Evolutionary conservation across 73 alveolate genomes (phyloP).

Genomic region (Paramecium tetraurelia): DNA sequence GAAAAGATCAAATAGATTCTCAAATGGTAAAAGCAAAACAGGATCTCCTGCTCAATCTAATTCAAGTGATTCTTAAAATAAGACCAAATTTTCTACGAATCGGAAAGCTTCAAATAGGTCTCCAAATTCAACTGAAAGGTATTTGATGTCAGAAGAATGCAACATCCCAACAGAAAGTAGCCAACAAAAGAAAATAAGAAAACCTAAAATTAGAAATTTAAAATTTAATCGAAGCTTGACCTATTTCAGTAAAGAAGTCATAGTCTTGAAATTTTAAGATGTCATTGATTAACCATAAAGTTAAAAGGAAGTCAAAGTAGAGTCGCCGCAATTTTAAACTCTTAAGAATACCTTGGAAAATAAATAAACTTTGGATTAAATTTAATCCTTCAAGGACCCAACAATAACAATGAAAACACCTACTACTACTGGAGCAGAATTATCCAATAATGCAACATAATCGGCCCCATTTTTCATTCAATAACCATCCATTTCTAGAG

Average conservation of each 20-base stretch:
- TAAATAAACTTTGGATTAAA: not conserved
- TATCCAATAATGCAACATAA: not conserved
- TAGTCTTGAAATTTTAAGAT: not conserved
- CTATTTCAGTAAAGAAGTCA: not conserved
- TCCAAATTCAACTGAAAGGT: constrained; percentile 14
- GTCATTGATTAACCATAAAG: not conserved
- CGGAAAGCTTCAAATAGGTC: not conserved
- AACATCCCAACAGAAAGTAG: not conserved
- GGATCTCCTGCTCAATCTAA: not conserved
- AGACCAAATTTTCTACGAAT: not conserved
- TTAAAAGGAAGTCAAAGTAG: not conserved
- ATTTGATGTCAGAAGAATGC: constrained; percentile 21
- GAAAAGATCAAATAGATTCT: constrained; percentile 37
- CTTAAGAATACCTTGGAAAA: not conserved
- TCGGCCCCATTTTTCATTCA: not conserved
- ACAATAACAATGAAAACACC: not conserved
- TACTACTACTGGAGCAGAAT: not conserved
- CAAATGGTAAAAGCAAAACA: not conserved
- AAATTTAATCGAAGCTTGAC: not conserved
- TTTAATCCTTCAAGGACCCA: not conserved
- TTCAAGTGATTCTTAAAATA: constrained; percentile 2
- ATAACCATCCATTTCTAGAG: not conserved
- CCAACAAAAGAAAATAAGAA: not conserved
- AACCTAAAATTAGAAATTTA: not conserved
- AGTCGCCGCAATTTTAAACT: not conserved